phyloP scores from a whole-genome alignment of 257 asterid genomes.

The Salvia hispanica region DNA sequence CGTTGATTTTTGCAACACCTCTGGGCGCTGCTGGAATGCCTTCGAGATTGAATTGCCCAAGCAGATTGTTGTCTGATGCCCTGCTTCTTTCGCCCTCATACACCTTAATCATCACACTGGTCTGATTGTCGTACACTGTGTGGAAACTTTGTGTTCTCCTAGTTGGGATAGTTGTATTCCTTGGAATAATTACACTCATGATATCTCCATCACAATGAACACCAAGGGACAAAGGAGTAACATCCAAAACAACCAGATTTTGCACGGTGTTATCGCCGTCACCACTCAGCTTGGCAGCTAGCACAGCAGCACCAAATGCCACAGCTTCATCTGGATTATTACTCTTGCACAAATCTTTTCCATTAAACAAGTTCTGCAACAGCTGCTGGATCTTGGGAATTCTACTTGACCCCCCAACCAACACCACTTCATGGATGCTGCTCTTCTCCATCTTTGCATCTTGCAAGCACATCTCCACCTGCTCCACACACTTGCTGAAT shows the following conservation, averaged over 20 bases:
- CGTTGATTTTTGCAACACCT: not conserved
- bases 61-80: too few species aligned
- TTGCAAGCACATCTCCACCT: not conserved
- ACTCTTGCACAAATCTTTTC: not conserved
- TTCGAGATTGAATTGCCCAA: too few species aligned
- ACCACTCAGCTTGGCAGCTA: not conserved
- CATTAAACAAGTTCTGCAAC: not conserved
- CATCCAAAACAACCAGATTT: not conserved
- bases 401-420: not conserved
- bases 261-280: not conserved
- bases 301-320: not conserved
- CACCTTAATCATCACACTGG: too few species aligned
- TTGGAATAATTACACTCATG: too few species aligned
- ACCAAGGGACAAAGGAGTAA: too few species aligned
- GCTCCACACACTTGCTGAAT: not conserved
- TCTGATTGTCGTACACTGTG: too few species aligned
- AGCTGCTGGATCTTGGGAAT: not conserved
- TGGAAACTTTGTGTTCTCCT: too few species aligned
- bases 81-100: too few species aligned
- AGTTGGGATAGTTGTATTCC: too few species aligned
- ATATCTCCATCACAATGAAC: too few species aligned
- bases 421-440: not conserved
- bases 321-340: not conserved
- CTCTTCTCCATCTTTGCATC: constrained; percentile 3
- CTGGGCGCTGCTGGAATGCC: too few species aligned